Percentiles rank a stretch among this genome's conserved stretches.
Evolutionary conservation across 495 filamentous ascomycete genomes (phyloP).

Genomic region (Hypoxylon rickii): DNA sequence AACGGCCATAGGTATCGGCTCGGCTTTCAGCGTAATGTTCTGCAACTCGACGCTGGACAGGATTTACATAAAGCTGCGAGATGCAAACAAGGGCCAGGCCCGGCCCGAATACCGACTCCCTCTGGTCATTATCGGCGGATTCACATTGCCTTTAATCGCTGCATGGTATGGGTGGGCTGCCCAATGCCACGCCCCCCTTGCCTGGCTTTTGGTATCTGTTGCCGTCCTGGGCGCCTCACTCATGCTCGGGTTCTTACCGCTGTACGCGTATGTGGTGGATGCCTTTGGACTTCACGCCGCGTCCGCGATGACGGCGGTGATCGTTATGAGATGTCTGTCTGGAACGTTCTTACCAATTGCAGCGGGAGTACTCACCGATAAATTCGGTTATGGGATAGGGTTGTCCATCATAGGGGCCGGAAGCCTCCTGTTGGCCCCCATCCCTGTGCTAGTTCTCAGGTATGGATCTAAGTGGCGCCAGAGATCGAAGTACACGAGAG

Average conservation of each 20-base stretch:
- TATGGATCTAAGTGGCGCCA: constrained; percentile 58
- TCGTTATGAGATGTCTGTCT: constrained; percentile 58
- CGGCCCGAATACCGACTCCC: constrained; percentile 58
- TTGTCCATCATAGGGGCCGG: constrained; percentile 48
- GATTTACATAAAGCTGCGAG: constrained; percentile 55
- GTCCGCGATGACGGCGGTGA: constrained; percentile 59
- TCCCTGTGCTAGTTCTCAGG: constrained; percentile 54
- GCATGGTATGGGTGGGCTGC: constrained; percentile 56
- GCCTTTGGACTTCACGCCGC: constrained; percentile 61
- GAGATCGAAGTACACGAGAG: constrained; percentile 51
- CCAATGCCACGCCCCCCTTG: constrained; percentile 42
- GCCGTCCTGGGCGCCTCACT: constrained; percentile 43
- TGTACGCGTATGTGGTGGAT: constrained; percentile 62
- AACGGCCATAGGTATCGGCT: constrained; percentile 53
- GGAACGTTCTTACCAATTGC: constrained; percentile 59
- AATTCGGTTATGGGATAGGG: constrained; percentile 55
- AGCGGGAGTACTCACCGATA: constrained; percentile 47
- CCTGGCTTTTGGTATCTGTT: constrained; percentile 46
- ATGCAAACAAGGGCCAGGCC: constrained; percentile 42
- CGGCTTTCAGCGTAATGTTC: constrained; percentile 49
- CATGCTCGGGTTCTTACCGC: constrained; percentile 52
- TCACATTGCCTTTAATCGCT: constrained; percentile 48
- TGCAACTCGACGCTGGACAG: constrained; percentile 54
- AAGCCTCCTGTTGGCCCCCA: constrained; percentile 49
- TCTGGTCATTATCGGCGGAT: constrained; percentile 48